Base-by-base conservation (phyloP, 139 green algal species). In the Chlorella sp. region DNA sequence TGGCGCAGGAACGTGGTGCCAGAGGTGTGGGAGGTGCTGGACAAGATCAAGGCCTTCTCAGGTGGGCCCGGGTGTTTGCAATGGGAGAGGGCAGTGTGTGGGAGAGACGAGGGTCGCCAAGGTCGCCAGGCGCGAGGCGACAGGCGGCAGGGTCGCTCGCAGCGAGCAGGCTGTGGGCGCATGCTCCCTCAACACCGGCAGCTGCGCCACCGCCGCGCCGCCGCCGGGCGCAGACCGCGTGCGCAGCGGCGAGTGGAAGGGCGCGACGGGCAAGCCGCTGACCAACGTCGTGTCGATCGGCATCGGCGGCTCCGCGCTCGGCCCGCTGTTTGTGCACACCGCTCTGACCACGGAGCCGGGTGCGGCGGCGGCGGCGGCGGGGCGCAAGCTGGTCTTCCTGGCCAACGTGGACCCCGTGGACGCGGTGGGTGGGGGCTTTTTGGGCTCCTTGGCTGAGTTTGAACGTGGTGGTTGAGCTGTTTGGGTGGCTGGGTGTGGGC, bases 361-460 rank as follows among this genome's bases (percentile, higher is more conserved):
- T 55, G 81, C 81, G 33, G 65, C 68, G 33, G 65, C 62, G 29
- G 71, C 78, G 45, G 87, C 89, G 17, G 61, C 84, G 31, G 95
- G 91, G 29, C 89, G 96, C 59, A 67, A 81, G 35, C 86, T 99
- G 73, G 88, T 87, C 42, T 99, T 99, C 90, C 84, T 99, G 58
- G 95, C 96, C 61, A 99, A 99, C 83, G 96, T 99, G 27, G 96
- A 99, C 82, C 96, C 96, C 43, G 96, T 99, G 53, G 96, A 99
- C 71, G 94, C 98, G 46, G 96, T n/a, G n/a, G n/a, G n/a, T n/a
- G n/a, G n/a, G n/a, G n/a, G n/a, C n/a, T n/a, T n/a, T n/a, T n/a
- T n/a, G n/a, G n/a, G n/a, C n/a, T n/a, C n/a, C n/a, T n/a, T n/a
- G n/a, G n/a, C n/a, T n/a, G n/a, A n/a, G n/a, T n/a, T n/a, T n/a